A percentile compares a stretch with the other conserved stretches of the same genome.
Conservation (phyloP, 2,329 filamentous ascomycete genomes). For the Sporothrix humicola region DNA sequence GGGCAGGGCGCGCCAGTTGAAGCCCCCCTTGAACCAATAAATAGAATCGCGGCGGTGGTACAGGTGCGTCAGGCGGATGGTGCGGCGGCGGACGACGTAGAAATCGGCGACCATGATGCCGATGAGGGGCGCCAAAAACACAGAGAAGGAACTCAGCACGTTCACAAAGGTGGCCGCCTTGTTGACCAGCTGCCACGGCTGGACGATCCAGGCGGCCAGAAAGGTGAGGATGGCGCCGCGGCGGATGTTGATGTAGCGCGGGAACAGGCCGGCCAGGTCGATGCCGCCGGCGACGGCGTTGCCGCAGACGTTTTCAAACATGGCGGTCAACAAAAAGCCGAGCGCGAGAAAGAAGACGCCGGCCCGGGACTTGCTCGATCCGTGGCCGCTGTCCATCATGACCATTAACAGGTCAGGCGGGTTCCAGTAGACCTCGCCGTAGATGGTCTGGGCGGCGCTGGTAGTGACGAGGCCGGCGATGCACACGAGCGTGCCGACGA, state of each 20-base stretch:
- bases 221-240: slow-evolving; percentile 58
- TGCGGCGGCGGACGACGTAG: slow-evolving; percentile 44
- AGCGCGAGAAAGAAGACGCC: slow-evolving; percentile 54
- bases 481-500: slow-evolving; percentile 49
- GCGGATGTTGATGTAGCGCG: slow-evolving; percentile 61
- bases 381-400: slow-evolving; percentile 45
- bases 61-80: slow-evolving; percentile 45
- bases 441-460: slow-evolving; percentile 42
- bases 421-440: slow-evolving; percentile 50
- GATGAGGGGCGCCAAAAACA: slow-evolving; percentile 36
- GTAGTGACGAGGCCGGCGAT: slow-evolving; percentile 49
- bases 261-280: slow-evolving; percentile 59
- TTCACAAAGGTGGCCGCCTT: slow-evolving; percentile 54
- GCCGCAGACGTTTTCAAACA: slow-evolving; percentile 53
- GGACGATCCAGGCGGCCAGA: slow-evolving; percentile 52
- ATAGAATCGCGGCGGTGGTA: slow-evolving; percentile 46
- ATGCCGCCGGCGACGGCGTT: slow-evolving; percentile 60
- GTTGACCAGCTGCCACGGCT: slow-evolving; percentile 59
- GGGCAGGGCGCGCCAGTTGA: slow-evolving; percentile 45
- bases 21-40: slow-evolving; percentile 52
- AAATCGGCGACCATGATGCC: slow-evolving; percentile 37
- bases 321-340: slow-evolving; percentile 52
- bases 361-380: slow-evolving; percentile 46
- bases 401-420: slow-evolving; percentile 50
- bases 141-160: slow-evolving; percentile 51